A percentile compares a stretch with the other conserved stretches of the same genome.
Evolutionary conservation across 306 rosid genomes (phyloP).

Genomic region (Rosa lucieae): DNA sequence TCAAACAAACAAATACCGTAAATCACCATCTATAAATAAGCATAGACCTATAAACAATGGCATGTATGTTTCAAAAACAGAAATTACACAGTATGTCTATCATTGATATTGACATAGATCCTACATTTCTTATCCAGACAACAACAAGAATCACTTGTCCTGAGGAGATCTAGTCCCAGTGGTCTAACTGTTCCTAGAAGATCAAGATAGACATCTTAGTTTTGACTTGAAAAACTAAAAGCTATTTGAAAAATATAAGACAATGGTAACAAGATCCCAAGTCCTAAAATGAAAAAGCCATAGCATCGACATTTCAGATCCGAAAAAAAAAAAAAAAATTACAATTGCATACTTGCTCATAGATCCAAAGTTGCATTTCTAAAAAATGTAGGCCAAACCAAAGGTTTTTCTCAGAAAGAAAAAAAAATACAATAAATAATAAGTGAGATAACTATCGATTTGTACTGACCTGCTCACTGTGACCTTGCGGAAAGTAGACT

Average conservation of each 20-base stretch:
- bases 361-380: neutral
- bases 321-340: neutral
- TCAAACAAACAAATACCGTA: neutral
- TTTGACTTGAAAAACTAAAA: neutral
- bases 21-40: neutral
- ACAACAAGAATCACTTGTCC: neutral
- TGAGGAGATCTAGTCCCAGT: neutral
- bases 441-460: slow-evolving; percentile 9
- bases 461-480: slow-evolving; percentile 65
- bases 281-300: neutral
- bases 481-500: slow-evolving; percentile 78
- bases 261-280: neutral
- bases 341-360: neutral
- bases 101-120: neutral
- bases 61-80: neutral
- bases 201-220: neutral
- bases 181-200: neutral
- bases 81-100: neutral
- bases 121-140: neutral
- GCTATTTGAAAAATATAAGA: neutral
- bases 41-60: neutral
- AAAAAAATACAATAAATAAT: neutral
- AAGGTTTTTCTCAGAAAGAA: neutral
- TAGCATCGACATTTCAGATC: neutral
- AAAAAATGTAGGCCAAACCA: neutral